These are phyloP conservation scores for Verticillium zaregamsianum DNA, from an alignment of 2,329 filamentous ascomycete genomes.

Conservation along the genomic window DNA sequence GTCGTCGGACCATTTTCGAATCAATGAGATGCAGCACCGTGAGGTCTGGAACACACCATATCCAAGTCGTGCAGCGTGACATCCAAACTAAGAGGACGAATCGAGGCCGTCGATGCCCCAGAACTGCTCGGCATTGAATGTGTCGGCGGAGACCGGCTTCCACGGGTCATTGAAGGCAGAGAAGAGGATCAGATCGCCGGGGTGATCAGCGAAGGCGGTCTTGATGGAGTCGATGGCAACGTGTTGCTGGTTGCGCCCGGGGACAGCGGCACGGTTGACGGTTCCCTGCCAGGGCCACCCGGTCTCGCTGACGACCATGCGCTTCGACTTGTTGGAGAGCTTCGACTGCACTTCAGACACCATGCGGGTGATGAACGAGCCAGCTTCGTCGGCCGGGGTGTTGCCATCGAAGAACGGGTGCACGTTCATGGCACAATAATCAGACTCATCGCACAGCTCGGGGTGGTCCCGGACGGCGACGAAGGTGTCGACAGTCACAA, in stretches of 20 bases:
- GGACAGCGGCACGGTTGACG: constrained; percentile 64
- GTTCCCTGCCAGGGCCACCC: constrained; percentile 75
- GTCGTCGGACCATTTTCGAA: too few relatives aligned
- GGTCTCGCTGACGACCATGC: constrained; percentile 72
- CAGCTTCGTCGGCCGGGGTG: constrained; percentile 56
- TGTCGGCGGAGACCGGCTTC: constrained; percentile 61
- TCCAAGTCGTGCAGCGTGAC: too few relatives aligned
- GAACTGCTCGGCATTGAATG: constrained; percentile 69
- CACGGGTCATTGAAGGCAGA: constrained; percentile 76
- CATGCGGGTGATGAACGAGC: constrained; percentile 60
- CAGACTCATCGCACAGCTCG: constrained; percentile 65
- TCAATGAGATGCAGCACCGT: not conserved
- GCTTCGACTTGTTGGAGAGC: constrained; percentile 43
- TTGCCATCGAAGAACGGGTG: constrained; percentile 79
- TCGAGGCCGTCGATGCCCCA: constrained; percentile 59
- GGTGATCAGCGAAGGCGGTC: constrained; percentile 46
- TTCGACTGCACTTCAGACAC: constrained; percentile 38
- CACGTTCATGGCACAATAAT: constrained; percentile 77
- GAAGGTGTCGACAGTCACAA: constrained; percentile 80
- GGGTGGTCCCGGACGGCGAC: constrained; percentile 62
- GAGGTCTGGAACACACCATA: not conserved
- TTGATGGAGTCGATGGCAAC: constrained; percentile 63
- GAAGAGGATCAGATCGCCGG: constrained; percentile 63
- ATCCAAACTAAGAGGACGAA: constrained; percentile 12
- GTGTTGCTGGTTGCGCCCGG: constrained; percentile 62